Conservation (phyloP, 306 rosid genomes). For the Styphnolobium japonicum region DNA sequence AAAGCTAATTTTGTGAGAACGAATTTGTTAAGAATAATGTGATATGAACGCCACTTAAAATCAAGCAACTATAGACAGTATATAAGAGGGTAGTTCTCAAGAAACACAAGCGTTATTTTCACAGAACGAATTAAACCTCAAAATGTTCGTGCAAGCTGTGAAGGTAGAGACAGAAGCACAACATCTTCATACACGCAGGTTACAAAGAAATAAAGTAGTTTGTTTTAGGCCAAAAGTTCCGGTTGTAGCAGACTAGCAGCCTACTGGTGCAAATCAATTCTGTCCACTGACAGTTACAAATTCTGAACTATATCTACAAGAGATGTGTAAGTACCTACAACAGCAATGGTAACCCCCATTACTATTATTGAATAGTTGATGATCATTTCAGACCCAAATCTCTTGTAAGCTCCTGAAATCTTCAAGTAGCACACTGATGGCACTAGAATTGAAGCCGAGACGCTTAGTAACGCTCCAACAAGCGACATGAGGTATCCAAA, state of each 20-base stretch:
- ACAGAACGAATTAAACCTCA: too few species aligned
- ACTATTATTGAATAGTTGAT: conserved; percentile 34
- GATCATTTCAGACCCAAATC: conserved; percentile 41
- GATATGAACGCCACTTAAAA: too few species aligned
- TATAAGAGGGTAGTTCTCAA: neutral
- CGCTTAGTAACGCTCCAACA: conserved; percentile 66
- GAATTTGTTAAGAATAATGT: too few species aligned
- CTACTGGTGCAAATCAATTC: neutral
- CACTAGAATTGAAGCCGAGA: conserved; percentile 52
- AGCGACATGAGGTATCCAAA: conserved; percentile 62
- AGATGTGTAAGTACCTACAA: conserved; percentile 59
- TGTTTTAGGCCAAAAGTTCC: neutral
- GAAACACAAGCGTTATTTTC: neutral
- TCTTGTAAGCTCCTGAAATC: conserved; percentile 55
- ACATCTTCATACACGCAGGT: neutral
- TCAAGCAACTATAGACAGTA: neutral
- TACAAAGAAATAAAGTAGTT: neutral
- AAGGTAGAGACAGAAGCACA: too few species aligned
- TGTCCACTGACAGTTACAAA: conserved; percentile 4
- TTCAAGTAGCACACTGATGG: conserved; percentile 77
- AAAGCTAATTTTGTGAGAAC: too few species aligned
- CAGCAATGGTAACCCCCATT: conserved; percentile 47
- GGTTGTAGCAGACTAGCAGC: neutral
- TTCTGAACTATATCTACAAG: conserved; percentile 41
- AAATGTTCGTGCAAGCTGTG: too few species aligned